phyloP scores from a whole-genome alignment of 2,329 filamentous ascomycete genomes.

The Orbilia blumenaviensis region DNA sequence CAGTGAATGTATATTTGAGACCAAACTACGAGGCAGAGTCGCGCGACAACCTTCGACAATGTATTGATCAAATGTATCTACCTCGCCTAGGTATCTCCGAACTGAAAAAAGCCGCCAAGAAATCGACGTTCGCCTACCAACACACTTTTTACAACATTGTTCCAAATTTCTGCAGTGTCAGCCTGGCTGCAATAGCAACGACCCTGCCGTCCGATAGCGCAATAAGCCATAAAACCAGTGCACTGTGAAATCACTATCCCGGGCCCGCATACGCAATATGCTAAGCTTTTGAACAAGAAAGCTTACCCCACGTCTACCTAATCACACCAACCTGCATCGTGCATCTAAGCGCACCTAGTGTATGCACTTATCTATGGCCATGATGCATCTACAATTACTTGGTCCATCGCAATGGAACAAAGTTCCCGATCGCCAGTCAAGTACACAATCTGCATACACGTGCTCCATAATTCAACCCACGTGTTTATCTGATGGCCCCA shows the following conservation, averaged over 20 bases:
- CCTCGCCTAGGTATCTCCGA: no score
- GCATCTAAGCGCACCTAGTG: not conserved
- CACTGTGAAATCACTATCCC: not conserved
- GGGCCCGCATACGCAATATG: not conserved
- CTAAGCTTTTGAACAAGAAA: conserved; percentile 13
- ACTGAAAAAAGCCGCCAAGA: not conserved
- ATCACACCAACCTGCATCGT: conserved; percentile 3
- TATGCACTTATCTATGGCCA: not conserved
- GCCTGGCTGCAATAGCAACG: not conserved
- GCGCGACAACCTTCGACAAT: no score
- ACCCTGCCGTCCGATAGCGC: not conserved
- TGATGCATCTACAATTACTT: not conserved
- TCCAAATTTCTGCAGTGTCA: not conserved
- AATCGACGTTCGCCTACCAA: not conserved
- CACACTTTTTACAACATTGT: not conserved
- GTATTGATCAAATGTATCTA: no score
- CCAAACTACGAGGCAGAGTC: no score
- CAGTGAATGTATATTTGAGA: no score
- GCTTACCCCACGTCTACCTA: conserved; percentile 32
- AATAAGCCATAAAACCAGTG: not conserved
- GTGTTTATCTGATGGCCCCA: not conserved
- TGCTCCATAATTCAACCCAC: not conserved
- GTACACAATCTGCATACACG: not conserved
- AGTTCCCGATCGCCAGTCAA: conserved; percentile 1
- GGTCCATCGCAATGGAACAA: not conserved